These are phyloP conservation scores for Polyplosphaeria fusca DNA, from an alignment of 495 filamentous ascomycete species.

Conservation along the genomic window DNA sequence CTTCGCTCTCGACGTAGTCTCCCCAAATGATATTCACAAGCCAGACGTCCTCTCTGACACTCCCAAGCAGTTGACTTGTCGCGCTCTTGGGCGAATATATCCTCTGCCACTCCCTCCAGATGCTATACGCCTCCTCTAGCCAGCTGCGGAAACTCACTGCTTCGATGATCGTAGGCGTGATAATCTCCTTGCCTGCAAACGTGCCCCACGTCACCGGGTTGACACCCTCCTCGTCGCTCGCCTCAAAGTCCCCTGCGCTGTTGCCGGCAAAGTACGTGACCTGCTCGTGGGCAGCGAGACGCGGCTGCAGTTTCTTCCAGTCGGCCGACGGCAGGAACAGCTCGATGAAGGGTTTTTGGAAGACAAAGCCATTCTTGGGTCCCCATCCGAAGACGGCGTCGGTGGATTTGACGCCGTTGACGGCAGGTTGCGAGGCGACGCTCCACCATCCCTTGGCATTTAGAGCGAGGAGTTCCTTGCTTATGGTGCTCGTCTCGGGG, in stretches of 20 bases:
- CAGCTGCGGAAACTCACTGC: slow-evolving; percentile 92
- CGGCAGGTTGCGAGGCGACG: slow-evolving; percentile 91
- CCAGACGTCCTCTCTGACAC: slow-evolving; percentile 68
- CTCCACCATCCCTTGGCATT: slow-evolving; percentile 93
- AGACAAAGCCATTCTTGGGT: slow-evolving; percentile 86
- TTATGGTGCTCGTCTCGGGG: slow-evolving; percentile 78
- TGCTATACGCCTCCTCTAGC: slow-evolving; percentile 92
- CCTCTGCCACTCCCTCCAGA: slow-evolving; percentile 90
- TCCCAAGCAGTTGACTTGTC: slow-evolving; percentile 66
- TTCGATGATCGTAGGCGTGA: slow-evolving; percentile 97
- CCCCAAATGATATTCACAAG: slow-evolving; percentile 90
- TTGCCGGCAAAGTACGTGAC: slow-evolving; percentile 87
- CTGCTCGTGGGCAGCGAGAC: slow-evolving; percentile 57
- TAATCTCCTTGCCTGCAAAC: slow-evolving; percentile 94
- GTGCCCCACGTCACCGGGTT: slow-evolving; percentile 97
- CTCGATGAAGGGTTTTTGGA: slow-evolving; percentile 97
- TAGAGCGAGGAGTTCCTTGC: slow-evolving; percentile 64
- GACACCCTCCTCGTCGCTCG: slow-evolving; percentile 64
- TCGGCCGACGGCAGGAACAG: slow-evolving; percentile 76
- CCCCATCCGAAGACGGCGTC: slow-evolving; percentile 93
- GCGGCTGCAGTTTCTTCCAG: slow-evolving; percentile 62
- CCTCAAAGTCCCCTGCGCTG: slow-evolving; percentile 64
- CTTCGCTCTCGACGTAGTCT: slow-evolving; percentile 64
- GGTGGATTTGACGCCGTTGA: slow-evolving; percentile 73
- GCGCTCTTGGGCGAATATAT: slow-evolving; percentile 67